Percentiles rank a stretch among this genome's conserved stretches.
Conservation (phyloP, 306 rosid genomes). For the Fragaria nilgerrensis region DNA sequence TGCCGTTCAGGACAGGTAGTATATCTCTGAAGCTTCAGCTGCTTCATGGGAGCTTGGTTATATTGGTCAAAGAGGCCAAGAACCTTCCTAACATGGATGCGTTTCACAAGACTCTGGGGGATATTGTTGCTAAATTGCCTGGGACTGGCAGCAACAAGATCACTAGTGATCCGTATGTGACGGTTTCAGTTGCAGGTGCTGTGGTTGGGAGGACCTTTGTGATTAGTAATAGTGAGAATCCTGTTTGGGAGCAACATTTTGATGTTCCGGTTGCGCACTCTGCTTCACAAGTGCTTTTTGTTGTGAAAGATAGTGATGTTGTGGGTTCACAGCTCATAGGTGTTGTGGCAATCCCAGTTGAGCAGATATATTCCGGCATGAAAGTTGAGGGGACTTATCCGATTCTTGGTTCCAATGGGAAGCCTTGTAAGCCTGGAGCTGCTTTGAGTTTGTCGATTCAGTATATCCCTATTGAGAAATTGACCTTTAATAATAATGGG, state of each 20-base stretch:
- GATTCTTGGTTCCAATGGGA: slow-evolving; percentile 48
- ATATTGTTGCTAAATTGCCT: slow-evolving; percentile 44
- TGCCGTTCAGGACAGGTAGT: slow-evolving; percentile 52
- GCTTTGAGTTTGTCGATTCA: slow-evolving; percentile 63
- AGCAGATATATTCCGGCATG: slow-evolving; percentile 35
- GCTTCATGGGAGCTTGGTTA: slow-evolving; percentile 73
- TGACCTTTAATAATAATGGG: slow-evolving; percentile 40
- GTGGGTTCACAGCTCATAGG: slow-evolving; percentile 80
- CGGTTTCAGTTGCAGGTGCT: slow-evolving; percentile 56
- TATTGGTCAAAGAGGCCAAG: slow-evolving; percentile 55
- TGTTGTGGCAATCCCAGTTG: slow-evolving; percentile 68
- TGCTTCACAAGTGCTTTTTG: slow-evolving; percentile 73
- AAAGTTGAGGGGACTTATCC: slow-evolving; percentile 67
- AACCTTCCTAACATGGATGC: slow-evolving; percentile 79
- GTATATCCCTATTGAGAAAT: slow-evolving; percentile 48
- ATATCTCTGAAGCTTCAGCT: slow-evolving; percentile 48
- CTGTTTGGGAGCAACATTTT: slow-evolving; percentile 81
- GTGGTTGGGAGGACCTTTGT: slow-evolving; percentile 84
- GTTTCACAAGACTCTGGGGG: slow-evolving; percentile 56
- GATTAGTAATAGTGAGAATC: slow-evolving; percentile 62
- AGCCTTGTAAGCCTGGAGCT: slow-evolving; percentile 61
- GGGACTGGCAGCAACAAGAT: slow-evolving; percentile 27
- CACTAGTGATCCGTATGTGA: slow-evolving; percentile 85
- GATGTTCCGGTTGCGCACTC: slow-evolving; percentile 72
- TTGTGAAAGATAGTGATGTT: slow-evolving; percentile 66